Conservation (phyloP, 495 filamentous ascomycete species). For the Aspergillus bridgeri region DNA sequence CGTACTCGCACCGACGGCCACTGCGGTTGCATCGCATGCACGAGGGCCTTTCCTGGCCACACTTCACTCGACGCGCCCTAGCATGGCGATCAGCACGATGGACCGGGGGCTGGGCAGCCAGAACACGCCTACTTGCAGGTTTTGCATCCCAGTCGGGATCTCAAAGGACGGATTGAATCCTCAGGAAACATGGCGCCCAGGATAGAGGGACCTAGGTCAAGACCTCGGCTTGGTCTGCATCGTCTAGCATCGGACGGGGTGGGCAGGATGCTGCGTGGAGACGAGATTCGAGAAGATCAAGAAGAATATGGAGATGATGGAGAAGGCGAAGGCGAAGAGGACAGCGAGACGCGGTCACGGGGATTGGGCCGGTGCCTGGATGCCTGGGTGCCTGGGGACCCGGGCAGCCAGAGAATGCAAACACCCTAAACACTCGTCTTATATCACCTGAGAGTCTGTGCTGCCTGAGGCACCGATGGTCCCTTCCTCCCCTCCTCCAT, state of each 20-base stretch:
- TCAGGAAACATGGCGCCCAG: neutral
- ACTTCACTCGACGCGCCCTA: constrained; percentile 53
- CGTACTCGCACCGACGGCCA: constrained; percentile 48
- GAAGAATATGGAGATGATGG: too few relatives aligned
- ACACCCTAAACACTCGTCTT: too few relatives aligned
- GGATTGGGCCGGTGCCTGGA: neutral
- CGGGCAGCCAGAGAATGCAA: too few relatives aligned
- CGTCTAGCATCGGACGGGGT: neutral
- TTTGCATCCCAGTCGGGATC: neutral
- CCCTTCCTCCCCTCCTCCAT: too few relatives aligned
- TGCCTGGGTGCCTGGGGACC: neutral
- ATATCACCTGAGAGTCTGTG: too few relatives aligned
- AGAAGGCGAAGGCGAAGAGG: too few relatives aligned
- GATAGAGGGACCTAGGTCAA: neutral
- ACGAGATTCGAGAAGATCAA: too few relatives aligned
- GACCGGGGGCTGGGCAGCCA: neutral
- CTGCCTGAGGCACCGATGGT: too few relatives aligned
- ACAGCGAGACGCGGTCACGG: too few relatives aligned
- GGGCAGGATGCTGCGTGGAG: too few relatives aligned
- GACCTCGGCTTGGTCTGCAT: too few relatives aligned
- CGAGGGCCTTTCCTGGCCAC: constrained; percentile 51
- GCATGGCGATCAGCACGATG: neutral
- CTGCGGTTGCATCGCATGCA: constrained; percentile 46
- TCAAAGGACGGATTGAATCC: neutral
- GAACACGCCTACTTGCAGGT: neutral